Evolutionary conservation across 371 early-diverging fungal species (phyloP).

Genomic region (Parasitella parasitica): DNA sequence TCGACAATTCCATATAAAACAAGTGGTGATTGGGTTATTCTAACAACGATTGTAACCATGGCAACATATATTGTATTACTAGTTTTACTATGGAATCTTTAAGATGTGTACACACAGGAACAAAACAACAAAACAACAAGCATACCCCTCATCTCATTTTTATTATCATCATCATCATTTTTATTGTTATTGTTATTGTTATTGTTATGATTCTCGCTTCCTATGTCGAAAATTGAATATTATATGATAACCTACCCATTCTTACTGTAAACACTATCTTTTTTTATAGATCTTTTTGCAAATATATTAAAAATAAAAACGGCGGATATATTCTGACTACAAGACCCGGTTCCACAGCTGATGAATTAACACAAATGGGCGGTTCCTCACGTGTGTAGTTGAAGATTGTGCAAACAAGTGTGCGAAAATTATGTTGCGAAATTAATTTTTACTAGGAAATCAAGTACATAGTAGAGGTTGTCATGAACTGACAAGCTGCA

Average conservation of each 20-base stretch:
- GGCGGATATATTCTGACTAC: neutral
- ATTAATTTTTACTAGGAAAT: neutral
- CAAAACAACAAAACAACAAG: neutral
- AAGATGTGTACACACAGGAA: neutral
- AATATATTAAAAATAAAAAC: neutral
- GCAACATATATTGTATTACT: constrained; percentile 51
- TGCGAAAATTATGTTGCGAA: neutral
- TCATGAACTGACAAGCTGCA: neutral
- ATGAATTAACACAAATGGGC: too few relatives aligned
- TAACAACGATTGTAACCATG: constrained; percentile 53
- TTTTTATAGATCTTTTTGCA: neutral
- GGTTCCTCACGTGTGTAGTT: neutral
- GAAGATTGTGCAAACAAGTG: neutral
- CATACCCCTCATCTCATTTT: neutral
- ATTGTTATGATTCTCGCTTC: too few relatives aligned
- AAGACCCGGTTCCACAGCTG: neutral
- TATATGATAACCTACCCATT: too few relatives aligned
- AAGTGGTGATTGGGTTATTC: constrained; percentile 50
- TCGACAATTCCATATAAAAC: constrained; percentile 45
- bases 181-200: too few relatives aligned
- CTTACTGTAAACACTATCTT: neutral
- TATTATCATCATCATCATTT: neutral
- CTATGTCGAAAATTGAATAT: too few relatives aligned
- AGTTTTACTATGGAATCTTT: constrained; percentile 37
- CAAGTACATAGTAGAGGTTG: neutral